Conservation (phyloP, 169 alveolate species). For the Ichthyophthirius multifiliis region DNA sequence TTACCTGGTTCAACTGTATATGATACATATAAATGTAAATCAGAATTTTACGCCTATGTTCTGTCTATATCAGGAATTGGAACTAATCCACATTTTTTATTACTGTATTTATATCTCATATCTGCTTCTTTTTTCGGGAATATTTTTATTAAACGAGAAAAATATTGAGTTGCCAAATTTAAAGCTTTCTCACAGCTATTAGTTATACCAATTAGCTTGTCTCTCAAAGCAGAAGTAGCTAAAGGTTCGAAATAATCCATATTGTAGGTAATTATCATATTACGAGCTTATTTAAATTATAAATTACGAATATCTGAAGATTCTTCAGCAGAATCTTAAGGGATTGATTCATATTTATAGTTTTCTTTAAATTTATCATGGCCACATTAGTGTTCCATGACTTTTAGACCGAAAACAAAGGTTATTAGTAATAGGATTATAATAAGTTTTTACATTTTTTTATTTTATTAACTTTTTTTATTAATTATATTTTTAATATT, state of each 20-base stretch:
- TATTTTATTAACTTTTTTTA: no score
- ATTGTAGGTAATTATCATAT: background rate
- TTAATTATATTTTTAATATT: no score
- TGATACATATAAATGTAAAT: constrained; percentile 1
- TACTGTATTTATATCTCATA: no score
- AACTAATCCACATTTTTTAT: constrained; percentile 2
- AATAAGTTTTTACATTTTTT: no score
- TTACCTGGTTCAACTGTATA: background rate
- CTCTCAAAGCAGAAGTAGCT: background rate
- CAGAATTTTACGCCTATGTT: background rate
- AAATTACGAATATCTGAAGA: background rate
- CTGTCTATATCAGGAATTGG: background rate
- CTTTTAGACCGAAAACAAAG: background rate
- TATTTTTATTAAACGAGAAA: background rate
- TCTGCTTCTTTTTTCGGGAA: background rate
- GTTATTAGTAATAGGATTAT: no score
- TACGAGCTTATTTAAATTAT: background rate
- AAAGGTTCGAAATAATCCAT: background rate
- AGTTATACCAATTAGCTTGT: no score
- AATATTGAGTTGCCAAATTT: background rate
- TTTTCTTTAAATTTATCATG: background rate
- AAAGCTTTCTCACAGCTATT: constrained; percentile 4
- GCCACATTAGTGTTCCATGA: background rate
- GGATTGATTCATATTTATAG: background rate
- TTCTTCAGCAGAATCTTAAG: background rate